Evolutionary conservation across 2,329 filamentous ascomycete species (phyloP).

Genomic region (Neofusicoccum sp.): DNA sequence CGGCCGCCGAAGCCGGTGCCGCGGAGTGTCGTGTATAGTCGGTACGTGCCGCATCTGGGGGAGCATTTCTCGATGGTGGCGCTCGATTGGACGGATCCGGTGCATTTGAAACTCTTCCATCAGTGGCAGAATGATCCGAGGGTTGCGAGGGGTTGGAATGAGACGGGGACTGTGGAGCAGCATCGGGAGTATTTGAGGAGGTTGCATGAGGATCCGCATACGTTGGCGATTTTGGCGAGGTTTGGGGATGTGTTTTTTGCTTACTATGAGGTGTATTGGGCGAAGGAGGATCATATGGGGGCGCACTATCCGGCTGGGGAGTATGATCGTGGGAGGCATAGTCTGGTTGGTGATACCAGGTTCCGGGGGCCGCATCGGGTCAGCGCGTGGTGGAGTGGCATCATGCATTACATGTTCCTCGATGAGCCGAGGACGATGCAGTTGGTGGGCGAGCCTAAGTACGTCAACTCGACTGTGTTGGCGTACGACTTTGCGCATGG

Average conservation of each 20-base stretch:
- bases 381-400: conserved; percentile 60
- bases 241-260: conserved; percentile 74
- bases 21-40: conserved; percentile 73
- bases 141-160: conserved; percentile 78
- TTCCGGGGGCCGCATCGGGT: conserved; percentile 60
- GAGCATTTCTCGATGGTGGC: conserved; percentile 78
- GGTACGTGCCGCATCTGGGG: conserved; percentile 74
- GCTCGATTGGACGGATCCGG: conserved; percentile 65
- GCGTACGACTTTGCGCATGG: conserved; percentile 76
- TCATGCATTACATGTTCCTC: conserved; percentile 63
- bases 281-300: conserved; percentile 64
- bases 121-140: conserved; percentile 83
- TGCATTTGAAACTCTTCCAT: conserved; percentile 73
- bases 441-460: conserved; percentile 70
- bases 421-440: conserved; percentile 59
- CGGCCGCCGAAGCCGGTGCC: conserved; percentile 72
- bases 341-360: conserved; percentile 58
- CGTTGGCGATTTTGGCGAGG: conserved; percentile 68
- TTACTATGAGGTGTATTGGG: conserved; percentile 83
- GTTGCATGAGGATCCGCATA: conserved; percentile 72
- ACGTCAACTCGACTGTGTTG: conserved; percentile 69
- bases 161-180: conserved; percentile 74
- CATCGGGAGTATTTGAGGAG: conserved; percentile 71
- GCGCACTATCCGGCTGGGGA: conserved; percentile 59
- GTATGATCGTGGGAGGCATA: conserved; percentile 63